These are phyloP conservation scores for Aciculosporium take DNA, from an alignment of 2,329 filamentous ascomycete species.

Conservation along the genomic window DNA sequence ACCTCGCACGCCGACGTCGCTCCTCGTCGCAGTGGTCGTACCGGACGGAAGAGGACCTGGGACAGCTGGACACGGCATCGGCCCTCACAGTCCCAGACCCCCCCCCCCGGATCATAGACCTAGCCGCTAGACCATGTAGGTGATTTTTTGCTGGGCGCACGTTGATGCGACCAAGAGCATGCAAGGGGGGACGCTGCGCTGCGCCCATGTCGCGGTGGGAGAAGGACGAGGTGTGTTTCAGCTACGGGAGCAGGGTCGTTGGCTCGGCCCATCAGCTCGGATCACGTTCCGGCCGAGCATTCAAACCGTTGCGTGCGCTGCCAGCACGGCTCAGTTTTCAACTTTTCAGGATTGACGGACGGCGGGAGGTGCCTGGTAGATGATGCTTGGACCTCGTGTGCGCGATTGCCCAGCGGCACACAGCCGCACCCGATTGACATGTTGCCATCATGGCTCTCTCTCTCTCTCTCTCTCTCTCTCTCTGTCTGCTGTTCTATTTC, in stretches of 20 bases:
- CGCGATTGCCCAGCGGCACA: constrained; percentile 8
- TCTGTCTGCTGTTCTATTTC: constrained; percentile 1
- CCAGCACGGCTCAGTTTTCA: background rate
- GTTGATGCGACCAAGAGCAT: background rate
- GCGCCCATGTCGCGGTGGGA: background rate
- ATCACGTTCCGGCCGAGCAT: background rate
- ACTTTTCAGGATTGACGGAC: background rate
- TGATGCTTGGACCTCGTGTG: constrained; percentile 10
- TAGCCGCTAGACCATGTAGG: no score
- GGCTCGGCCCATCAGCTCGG: background rate
- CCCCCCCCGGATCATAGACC: background rate
- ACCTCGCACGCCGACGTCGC: constrained; percentile 12
- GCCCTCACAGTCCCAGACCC: constrained; percentile 5
- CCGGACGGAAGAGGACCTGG: constrained; percentile 23
- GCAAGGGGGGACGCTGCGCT: background rate
- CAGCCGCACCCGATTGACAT: constrained; percentile 7
- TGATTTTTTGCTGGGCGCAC: background rate
- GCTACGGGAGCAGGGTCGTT: background rate
- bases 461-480: constrained; percentile 1
- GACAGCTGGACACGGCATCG: constrained; percentile 27
- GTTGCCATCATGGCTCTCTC: constrained; percentile 4
- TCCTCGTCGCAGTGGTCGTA: constrained; percentile 21
- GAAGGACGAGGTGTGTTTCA: background rate
- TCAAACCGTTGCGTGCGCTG: background rate
- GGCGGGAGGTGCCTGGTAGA: no score